Conservation (phyloP, 768 basidiomycete genomes). For the Fistulinella prunicolor region DNA sequence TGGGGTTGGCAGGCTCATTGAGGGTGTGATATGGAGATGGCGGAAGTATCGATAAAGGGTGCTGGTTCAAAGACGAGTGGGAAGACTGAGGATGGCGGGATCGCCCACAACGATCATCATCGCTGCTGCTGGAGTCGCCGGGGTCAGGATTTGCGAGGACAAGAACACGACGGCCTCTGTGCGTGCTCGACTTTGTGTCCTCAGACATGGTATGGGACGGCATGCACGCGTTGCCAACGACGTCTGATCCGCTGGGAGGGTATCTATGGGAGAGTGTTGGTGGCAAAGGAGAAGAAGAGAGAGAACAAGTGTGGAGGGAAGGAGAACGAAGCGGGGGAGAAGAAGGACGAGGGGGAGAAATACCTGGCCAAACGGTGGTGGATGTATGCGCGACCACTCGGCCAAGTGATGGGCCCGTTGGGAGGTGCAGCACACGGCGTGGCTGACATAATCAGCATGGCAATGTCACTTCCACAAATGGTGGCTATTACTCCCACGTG, state of each 20-base stretch:
- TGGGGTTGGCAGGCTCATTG: constrained; percentile 21
- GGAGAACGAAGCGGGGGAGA: background rate
- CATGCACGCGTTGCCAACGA: constrained; percentile 31
- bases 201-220: constrained; percentile 53
- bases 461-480: constrained; percentile 17
- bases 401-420: constrained; percentile 28
- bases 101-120: constrained; percentile 32
- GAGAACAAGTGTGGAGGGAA: background rate
- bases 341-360: constrained; percentile 4
- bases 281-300: background rate
- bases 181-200: constrained; percentile 43
- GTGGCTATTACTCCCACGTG: constrained; percentile 9
- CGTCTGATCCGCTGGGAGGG: constrained; percentile 21
- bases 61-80: constrained; percentile 24
- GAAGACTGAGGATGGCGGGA: constrained; percentile 21
- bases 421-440: constrained; percentile 21
- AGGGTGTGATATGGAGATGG: constrained; percentile 19
- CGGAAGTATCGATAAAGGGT: constrained; percentile 24
- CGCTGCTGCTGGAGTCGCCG: constrained; percentile 41
- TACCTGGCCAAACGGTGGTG: constrained; percentile 20
- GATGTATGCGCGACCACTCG: constrained; percentile 28
- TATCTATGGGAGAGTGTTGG: background rate
- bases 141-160: constrained; percentile 63
- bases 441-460: constrained; percentile 32
- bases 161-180: constrained; percentile 41